These are phyloP conservation scores for Stipa capillata DNA, from an alignment of 176 grass and related monocot species.

Conservation along the genomic window DNA sequence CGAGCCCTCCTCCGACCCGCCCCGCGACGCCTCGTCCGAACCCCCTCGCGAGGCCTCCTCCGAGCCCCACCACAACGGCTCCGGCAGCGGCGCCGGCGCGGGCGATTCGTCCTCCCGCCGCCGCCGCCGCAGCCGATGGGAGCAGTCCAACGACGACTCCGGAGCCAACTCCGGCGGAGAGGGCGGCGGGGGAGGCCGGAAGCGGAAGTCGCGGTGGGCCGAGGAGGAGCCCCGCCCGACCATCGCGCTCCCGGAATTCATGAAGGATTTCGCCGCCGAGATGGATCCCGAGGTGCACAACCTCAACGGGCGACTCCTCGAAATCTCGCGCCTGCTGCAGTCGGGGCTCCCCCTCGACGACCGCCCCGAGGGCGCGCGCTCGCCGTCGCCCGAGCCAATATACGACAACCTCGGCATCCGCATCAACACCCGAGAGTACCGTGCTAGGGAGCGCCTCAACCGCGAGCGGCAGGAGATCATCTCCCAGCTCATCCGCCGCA, in stretches of 20 bases:
- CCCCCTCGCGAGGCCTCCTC: slow-evolving; percentile 17
- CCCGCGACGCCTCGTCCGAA: slow-evolving; percentile 6
- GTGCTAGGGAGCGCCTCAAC: slow-evolving; percentile 73
- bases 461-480: slow-evolving; percentile 91
- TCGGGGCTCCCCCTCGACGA: slow-evolving; percentile 72
- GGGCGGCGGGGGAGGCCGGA: slow-evolving; percentile 32
- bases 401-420: slow-evolving; percentile 93
- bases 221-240: slow-evolving; percentile 78
- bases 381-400: slow-evolving; percentile 74
- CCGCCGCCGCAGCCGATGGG: slow-evolving; percentile 80
- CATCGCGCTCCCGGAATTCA: slow-evolving; percentile 82
- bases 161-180: slow-evolving; percentile 38
- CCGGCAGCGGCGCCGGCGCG: neutral
- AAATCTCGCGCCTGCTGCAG: slow-evolving; percentile 65
- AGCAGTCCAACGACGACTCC: slow-evolving; percentile 47
- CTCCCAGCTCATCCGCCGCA: slow-evolving; percentile 90
- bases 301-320: slow-evolving; percentile 75
- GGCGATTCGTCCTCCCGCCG: slow-evolving; percentile 38
- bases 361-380: slow-evolving; percentile 70
- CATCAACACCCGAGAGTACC: slow-evolving; percentile 89
- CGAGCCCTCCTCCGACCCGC: slow-evolving; percentile 28
- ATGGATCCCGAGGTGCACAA: slow-evolving; percentile 90
- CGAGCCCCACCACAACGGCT: slow-evolving; percentile 18
- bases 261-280: slow-evolving; percentile 92
- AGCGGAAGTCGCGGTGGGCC: slow-evolving; percentile 89